Evolutionary conservation across 1,284 basidiomycete species (phyloP), one percentile per base, ranked within the genome.

Genomic region (Coriolopsis trogii): DNA sequence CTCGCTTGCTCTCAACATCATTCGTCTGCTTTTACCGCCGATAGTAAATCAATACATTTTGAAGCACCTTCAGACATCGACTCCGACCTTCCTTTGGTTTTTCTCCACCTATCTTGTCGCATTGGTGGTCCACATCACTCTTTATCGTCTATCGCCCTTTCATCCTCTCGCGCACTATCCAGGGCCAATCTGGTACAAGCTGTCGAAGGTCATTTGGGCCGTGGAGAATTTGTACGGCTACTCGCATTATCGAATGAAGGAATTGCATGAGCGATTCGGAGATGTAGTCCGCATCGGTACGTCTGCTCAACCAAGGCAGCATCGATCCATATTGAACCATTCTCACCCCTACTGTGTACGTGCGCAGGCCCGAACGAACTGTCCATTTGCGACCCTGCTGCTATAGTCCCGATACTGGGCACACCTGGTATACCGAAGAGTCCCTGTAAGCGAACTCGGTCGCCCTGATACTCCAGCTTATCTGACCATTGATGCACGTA

Each of bases 371-470:
- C 44, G 16, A 46, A 46, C 16, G 44, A 28, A 16, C 6, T 46
- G 16, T 46, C 37, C 10, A 38, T 46, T 9, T 18, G 44, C 23
- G 24, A 46, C 28, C 10, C 37, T 16, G 26, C 34, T 20, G n/a
- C 23, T 4, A 18, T 39, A 3, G 24, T 21, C 9, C 54, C 55
- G 7, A 48, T 64, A 12, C n/a, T 63, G 24, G 64, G 58, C 20
- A 46, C n/a, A n/a, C n/a, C n/a, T n/a, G n/a, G n/a, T n/a, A n/a
- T 66, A 30, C 54, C 61, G 9, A 66, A 64, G 33, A 47, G 50
- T 4, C 41, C 55, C 26, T 36, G 50, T 53, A 42, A 24, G 49
- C n/a, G n/a, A n/a, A n/a, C n/a, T n/a, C n/a, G n/a, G n/a, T n/a
- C 28, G 34, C 16, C 4, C 21, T 21, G 15, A 13, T 9, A 2